Percentiles rank a stretch among this genome's conserved stretches.
Evolutionary conservation across 441 rosid genomes (phyloP).

Genomic region (Brassica hybrid): DNA sequence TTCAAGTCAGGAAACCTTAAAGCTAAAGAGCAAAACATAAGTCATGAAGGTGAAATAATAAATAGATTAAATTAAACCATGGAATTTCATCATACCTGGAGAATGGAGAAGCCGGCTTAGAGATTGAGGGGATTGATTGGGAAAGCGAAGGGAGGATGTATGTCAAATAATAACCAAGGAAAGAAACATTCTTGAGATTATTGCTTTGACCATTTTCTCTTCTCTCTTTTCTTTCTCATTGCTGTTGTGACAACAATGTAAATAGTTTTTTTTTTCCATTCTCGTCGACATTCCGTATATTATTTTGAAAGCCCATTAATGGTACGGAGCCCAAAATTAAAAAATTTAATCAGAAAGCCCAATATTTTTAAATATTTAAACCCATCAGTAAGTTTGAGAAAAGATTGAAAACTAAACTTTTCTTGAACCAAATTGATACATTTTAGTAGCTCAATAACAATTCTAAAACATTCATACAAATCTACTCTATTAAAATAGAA

Average conservation of each 20-base stretch:
- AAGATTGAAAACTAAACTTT: too few relatives aligned
- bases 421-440: too few relatives aligned
- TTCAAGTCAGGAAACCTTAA: too few relatives aligned
- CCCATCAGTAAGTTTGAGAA: too few relatives aligned
- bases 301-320: neutral
- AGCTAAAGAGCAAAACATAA: too few relatives aligned
- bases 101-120: slow-evolving; percentile 4
- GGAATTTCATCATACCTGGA: neutral
- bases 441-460: too few relatives aligned
- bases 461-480: too few relatives aligned
- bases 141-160: neutral
- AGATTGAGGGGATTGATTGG: neutral
- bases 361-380: too few relatives aligned
- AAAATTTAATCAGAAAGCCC: neutral
- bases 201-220: neutral
- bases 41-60: neutral
- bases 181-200: neutral
- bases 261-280: neutral
- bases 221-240: neutral
- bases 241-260: neutral
- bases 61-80: neutral
- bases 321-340: neutral
- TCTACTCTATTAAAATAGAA: too few relatives aligned
- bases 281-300: neutral
- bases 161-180: neutral